phyloP scores from a whole-genome alignment of 2,329 filamentous ascomycete genomes.

The Pyricularia grisea region DNA sequence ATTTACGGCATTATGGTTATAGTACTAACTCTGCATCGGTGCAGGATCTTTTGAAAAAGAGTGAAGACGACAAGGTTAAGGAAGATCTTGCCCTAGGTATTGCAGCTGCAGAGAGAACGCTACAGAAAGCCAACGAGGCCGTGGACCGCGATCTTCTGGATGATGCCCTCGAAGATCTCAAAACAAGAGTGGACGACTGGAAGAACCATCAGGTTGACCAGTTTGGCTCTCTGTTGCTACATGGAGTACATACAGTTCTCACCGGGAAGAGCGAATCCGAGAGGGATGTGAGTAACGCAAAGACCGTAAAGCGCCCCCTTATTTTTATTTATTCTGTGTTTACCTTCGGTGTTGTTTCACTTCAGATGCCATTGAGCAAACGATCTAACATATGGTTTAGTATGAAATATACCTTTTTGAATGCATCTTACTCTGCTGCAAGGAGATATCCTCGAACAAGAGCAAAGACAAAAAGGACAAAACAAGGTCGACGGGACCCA shows the following conservation, averaged over 20 bases:
- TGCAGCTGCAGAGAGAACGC: constrained; percentile 69
- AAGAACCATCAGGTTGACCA: constrained; percentile 83
- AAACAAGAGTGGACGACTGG: constrained; percentile 86
- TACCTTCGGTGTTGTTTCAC: background rate
- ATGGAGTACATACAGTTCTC: constrained; percentile 84
- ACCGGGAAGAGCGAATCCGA: constrained; percentile 86
- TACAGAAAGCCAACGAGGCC: constrained; percentile 81
- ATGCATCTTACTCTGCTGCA: constrained; percentile 91
- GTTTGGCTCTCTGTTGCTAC: constrained; percentile 83
- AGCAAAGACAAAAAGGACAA: constrained; percentile 67
- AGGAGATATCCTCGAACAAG: constrained; percentile 83
- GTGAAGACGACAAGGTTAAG: constrained; percentile 61
- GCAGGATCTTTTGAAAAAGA: constrained; percentile 75
- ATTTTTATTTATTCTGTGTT: no score
- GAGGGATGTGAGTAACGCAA: constrained; percentile 59
- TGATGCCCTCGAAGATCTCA: constrained; percentile 75
- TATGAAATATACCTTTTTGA: constrained; percentile 98
- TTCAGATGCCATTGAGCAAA: background rate
- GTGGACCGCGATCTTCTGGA: constrained; percentile 80
- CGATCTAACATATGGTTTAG: constrained; percentile 31
- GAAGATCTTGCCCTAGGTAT: constrained; percentile 68
- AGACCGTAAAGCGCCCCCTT: background rate
- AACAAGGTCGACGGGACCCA: constrained; percentile 45
- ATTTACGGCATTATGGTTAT: background rate
- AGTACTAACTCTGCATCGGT: constrained; percentile 8